Evolutionary conservation across 2,329 filamentous ascomycete genomes (phyloP), one percentile per base, ranked within the genome.

Genomic region (Rugonectria rugulosa): DNA sequence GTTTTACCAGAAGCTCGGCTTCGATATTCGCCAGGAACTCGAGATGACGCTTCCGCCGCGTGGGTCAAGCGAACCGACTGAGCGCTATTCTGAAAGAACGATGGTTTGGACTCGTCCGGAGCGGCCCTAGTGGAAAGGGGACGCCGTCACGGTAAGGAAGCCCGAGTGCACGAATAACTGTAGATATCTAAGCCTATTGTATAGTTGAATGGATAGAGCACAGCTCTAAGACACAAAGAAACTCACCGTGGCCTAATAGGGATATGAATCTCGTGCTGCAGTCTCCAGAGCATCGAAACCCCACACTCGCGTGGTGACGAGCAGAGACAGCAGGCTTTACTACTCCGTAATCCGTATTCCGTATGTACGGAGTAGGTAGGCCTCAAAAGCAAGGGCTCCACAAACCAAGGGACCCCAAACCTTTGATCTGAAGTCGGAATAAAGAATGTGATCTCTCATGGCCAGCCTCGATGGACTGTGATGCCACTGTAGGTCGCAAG

Each of bases 1-100:
- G 2, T 70, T 78, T 54, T 78, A 78, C 37, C 61, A 72, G 51
- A 72, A 57, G 56, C 60, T 76, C 27, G 75, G 75, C 6, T 79
- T 78, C 45, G 60, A 62, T 29, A 57, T 56, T 4, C 48, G 66
- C 11, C 68, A 69, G 40, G 57, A 62, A 17, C 70, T 78, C 20
- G 65, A 70, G 19, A 72, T 78, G 71, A 62, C 56, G 43, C 67
- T 78, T 19, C 73, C 75, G 15, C 54, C 51, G 29, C 61, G 62
- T 40, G 67, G 64, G 24, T 66, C 56, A 49, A 67, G 56, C 38
- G 57, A 65, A 62, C 69, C 67, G 38, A 70, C 64, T 50, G 68
- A 68, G 59, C 51, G 70, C 60, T 71, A 77, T 68, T 69, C 67
- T 45, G 70, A 73, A 55, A 68, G 61, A 32, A 66, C 64, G 37